Evolutionary conservation across 345 rosid genomes (phyloP), one percentile per base, ranked within the genome.

Genomic region (Hibiscus trionum): DNA sequence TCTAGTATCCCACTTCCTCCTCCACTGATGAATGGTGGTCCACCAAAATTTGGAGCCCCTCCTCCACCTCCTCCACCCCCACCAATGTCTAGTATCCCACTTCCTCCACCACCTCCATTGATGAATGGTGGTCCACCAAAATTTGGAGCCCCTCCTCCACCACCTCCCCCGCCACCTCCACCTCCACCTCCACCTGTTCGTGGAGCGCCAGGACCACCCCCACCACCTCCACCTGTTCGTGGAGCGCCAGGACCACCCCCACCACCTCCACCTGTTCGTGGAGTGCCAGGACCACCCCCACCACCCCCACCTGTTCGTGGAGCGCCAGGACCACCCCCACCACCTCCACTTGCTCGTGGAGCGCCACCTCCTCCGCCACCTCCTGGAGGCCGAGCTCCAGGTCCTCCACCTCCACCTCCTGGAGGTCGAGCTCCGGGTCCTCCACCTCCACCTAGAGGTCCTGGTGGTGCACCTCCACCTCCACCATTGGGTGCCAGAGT

Each of bases 381-480:
- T 17, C 67, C 73, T 11, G 75, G 70, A 53, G 77, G 80, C 77
- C 69, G 86, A 61, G 80, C 71, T 29, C 77, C 77, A 1, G 83
- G 86, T 4, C 88, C 88, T 12, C 86, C 88, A 1, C 88, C 88
- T 1, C 86, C 87, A 5, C 82, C 84, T 15, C 67, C 73, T 11
- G 75, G 67, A 53, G 78, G 80, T 75, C 69, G 86, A 61, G 80
- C 71, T 29, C 76, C 77, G 2, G 83, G 86, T 4, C 88, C 88
- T 12, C 86, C 88, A 9, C 77, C 82, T 27, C 88, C 90, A 73
- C 85, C 87, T 12, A 91, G 97, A 75, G 85, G 87, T 12, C 88
- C 90, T 75, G 91, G 88, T 57, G 83, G 84, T 27, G 85, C 95
- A 77, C 91, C 90, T 70, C 79, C 86, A 26, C 93, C 97, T 61